Percentiles rank a stretch among this genome's conserved stretches.
Conservation (phyloP, 495 filamentous ascomycete species). For the Neohortaea acidophila region DNA sequence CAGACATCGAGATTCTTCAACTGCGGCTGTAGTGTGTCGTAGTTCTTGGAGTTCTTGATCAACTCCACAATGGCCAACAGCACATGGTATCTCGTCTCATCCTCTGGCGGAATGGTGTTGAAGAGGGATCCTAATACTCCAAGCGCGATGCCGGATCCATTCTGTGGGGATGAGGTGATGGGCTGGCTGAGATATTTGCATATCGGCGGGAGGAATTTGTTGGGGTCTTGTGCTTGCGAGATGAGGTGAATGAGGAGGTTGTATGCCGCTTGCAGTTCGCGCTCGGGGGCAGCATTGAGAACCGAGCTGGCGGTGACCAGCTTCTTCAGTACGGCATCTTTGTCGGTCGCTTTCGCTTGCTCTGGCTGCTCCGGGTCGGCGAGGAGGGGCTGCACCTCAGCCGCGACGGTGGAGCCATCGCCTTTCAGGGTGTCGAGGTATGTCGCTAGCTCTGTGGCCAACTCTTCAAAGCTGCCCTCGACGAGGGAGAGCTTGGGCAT, state of each 20-base stretch:
- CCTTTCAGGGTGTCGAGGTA: slow-evolving; percentile 56
- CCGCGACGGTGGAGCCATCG: slow-evolving; percentile 41
- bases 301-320: slow-evolving; percentile 56
- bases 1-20: slow-evolving; percentile 65
- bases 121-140: slow-evolving; percentile 86
- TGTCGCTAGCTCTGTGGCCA: slow-evolving; percentile 74
- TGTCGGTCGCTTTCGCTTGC: slow-evolving; percentile 43
- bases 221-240: slow-evolving; percentile 62
- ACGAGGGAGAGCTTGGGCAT: slow-evolving; percentile 52
- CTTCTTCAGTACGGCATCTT: slow-evolving; percentile 66
- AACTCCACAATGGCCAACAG: slow-evolving; percentile 70
- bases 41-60: slow-evolving; percentile 47
- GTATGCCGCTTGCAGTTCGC: slow-evolving; percentile 89
- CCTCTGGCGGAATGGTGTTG: slow-evolving; percentile 65
- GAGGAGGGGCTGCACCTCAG: slow-evolving; percentile 60
- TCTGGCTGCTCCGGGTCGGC: slow-evolving; percentile 6
- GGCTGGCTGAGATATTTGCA: slow-evolving; percentile 79
- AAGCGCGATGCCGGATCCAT: slow-evolving; percentile 71
- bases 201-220: slow-evolving; percentile 71
- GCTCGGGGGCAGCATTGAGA: slow-evolving; percentile 75
- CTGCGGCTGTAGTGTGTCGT: slow-evolving; percentile 64
- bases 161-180: slow-evolving; percentile 65
- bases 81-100: slow-evolving; percentile 74
- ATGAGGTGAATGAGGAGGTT: slow-evolving; percentile 91
- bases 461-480: slow-evolving; percentile 78